A percentile compares a stretch with the other conserved stretches of the same genome.
These are phyloP conservation scores for Setaria viridis DNA, from an alignment of 202 grass and related monocot genomes.

Conservation along the genomic window DNA sequence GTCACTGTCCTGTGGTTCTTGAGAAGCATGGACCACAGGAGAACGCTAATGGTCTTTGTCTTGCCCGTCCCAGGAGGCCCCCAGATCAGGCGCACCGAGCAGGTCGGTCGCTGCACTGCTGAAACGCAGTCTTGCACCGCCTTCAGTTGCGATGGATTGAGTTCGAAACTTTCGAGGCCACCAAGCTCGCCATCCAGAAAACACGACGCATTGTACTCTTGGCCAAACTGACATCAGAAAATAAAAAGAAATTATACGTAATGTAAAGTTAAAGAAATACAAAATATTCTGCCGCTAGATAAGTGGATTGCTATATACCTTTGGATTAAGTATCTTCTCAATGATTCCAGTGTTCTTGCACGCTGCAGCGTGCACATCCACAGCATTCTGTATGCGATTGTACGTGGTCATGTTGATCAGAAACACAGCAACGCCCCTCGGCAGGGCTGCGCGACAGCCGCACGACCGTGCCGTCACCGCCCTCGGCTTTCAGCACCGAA, in stretches of 20 bases:
- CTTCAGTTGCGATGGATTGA: slow-evolving; percentile 58
- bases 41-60: slow-evolving; percentile 73
- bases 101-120: not conserved
- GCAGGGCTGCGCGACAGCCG: slow-evolving; percentile 17
- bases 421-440: slow-evolving; percentile 40
- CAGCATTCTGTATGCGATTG: slow-evolving; percentile 58
- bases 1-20: slow-evolving; percentile 57
- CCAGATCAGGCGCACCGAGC: slow-evolving; percentile 65
- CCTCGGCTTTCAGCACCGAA: slow-evolving; percentile 34
- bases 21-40: slow-evolving; percentile 58
- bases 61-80: slow-evolving; percentile 84
- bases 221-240: not conserved
- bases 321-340: not conserved
- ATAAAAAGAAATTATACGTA: not conserved
- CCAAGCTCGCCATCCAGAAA: not conserved
- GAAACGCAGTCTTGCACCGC: slow-evolving; percentile 60
- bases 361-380: slow-evolving; percentile 14
- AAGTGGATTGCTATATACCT: slow-evolving; percentile 1
- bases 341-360: slow-evolving; percentile 37
- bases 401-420: slow-evolving; percentile 70
- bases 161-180: slow-evolving; percentile 22
- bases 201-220: not conserved
- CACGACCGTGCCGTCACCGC: not conserved
- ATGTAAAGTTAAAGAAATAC: not conserved
- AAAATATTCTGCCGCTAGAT: not conserved